phyloP scores from a whole-genome alignment of 139 green algal species.

The Picochlorum costavermella region DNA sequence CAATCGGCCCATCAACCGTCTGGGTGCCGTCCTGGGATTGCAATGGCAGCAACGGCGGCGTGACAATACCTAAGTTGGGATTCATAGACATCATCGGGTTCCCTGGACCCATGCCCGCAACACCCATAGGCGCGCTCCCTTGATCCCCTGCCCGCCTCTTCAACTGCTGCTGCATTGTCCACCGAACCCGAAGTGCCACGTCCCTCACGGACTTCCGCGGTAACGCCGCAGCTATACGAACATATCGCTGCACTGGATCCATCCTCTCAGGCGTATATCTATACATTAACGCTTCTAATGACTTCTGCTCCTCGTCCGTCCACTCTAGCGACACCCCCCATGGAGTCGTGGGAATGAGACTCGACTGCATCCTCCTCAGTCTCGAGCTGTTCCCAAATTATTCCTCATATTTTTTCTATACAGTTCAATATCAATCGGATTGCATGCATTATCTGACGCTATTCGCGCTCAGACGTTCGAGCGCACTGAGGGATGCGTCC shows the following conservation, averaged over 20 bases:
- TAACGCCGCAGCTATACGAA: constrained; percentile 50
- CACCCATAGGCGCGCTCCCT: background rate
- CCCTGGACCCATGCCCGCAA: background rate
- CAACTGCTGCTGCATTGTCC: constrained; percentile 36
- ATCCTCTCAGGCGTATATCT: constrained; percentile 34
- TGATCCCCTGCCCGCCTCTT: constrained; percentile 26
- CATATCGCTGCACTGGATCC: constrained; percentile 43
- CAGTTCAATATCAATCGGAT: too few species aligned
- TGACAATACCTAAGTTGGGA: background rate
- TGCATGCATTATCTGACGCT: too few species aligned
- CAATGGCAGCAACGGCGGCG: background rate
- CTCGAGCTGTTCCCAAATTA: background rate
- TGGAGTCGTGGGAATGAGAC: background rate
- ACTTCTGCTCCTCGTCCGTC: constrained; percentile 46
- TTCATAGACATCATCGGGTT: constrained; percentile 8
- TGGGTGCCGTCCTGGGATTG: background rate
- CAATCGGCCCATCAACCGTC: constrained; percentile 20
- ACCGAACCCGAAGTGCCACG: constrained; percentile 57
- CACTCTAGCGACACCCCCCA: constrained; percentile 36
- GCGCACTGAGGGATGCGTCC: too few species aligned
- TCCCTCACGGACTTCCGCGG: constrained; percentile 59
- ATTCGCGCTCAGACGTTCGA: too few species aligned
- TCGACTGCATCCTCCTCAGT: background rate
- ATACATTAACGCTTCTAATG: constrained; percentile 40
- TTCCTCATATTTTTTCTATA: too few species aligned